phyloP scores from a whole-genome alignment of 352 stramenopile species.

The Globisporangium spinosum region DNA sequence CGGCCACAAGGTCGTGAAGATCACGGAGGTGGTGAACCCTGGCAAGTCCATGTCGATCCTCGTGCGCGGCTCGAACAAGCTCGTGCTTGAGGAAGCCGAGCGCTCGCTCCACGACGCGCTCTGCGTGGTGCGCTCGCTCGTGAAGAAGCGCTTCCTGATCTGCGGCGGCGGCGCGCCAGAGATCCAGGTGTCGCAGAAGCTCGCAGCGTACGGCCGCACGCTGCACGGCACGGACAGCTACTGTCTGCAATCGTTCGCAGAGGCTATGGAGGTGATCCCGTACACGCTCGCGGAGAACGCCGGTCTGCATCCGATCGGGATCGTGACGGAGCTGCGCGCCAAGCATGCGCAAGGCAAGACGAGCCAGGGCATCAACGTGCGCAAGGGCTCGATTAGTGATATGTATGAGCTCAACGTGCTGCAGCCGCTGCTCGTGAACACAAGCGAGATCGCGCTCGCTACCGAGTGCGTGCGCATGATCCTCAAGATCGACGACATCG shows the following conservation, averaged over 20 bases:
- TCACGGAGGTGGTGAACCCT: constrained; percentile 95
- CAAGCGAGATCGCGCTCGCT: constrained; percentile 95
- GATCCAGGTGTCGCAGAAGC: constrained; percentile 93
- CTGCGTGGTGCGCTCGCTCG: constrained; percentile 95
- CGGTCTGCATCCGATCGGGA: constrained; percentile 97
- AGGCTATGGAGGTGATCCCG: constrained; percentile 97
- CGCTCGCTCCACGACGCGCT: constrained; percentile 98
- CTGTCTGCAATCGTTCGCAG: constrained; percentile 96
- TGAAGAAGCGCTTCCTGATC: constrained; percentile 99
- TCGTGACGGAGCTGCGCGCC: constrained; percentile 95
- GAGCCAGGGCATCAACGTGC: constrained; percentile 96
- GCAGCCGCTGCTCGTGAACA: constrained; percentile 98
- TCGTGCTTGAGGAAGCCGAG: constrained; percentile 98
- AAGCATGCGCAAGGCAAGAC: constrained; percentile 92
- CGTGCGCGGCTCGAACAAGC: constrained; percentile 97
- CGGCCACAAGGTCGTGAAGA: constrained; percentile 98
- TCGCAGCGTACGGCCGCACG: constrained; percentile 92
- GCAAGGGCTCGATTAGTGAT: constrained; percentile 94
- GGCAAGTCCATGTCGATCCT: constrained; percentile 98
- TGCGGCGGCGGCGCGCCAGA: constrained; percentile 96
- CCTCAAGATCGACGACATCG: constrained; percentile 99
- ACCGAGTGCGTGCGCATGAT: constrained; percentile 99
- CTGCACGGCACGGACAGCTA: constrained; percentile 94
- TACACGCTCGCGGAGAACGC: constrained; percentile 99
- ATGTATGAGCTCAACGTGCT: constrained; percentile 99